A percentile compares a stretch with the other conserved stretches of the same genome.
phyloP scores from a whole-genome alignment of 352 stramenopile genomes.

The Pythium volutum region DNA sequence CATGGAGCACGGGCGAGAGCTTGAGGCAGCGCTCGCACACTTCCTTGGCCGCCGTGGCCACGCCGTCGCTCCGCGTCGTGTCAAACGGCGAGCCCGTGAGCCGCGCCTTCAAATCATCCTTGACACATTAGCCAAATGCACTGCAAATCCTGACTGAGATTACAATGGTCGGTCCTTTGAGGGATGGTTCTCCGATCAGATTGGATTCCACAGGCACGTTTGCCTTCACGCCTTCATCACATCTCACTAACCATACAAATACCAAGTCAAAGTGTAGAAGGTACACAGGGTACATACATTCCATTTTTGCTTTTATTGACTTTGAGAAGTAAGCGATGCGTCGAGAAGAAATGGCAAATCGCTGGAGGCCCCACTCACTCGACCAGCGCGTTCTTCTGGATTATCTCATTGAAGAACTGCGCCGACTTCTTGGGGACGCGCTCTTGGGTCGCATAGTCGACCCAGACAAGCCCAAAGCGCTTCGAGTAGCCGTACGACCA shows the following conservation, averaged over 20 bases:
- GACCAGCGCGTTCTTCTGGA: slow-evolving; percentile 43
- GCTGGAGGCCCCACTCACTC: slow-evolving; percentile 4
- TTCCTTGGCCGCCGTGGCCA: slow-evolving; percentile 13
- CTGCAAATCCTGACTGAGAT: too few relatives aligned
- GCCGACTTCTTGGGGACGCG: slow-evolving; percentile 60
- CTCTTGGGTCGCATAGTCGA: slow-evolving; percentile 43
- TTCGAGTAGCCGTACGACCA: slow-evolving; percentile 78
- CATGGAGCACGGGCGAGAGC: slow-evolving; percentile 41
- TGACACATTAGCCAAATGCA: too few relatives aligned
- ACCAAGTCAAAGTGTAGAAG: too few relatives aligned
- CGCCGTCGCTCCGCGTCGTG: background rate
- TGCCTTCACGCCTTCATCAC: too few relatives aligned
- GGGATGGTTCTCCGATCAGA: too few relatives aligned
- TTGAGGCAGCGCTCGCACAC: slow-evolving; percentile 47
- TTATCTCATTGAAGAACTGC: slow-evolving; percentile 47
- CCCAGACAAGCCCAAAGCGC: slow-evolving; percentile 55
- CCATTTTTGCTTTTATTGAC: too few relatives aligned
- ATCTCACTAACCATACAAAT: too few relatives aligned
- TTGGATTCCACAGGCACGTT: too few relatives aligned
- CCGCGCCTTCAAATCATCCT: background rate
- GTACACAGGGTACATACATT: too few relatives aligned
- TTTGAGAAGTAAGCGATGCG: too few relatives aligned
- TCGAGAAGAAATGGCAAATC: too few relatives aligned
- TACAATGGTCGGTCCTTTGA: too few relatives aligned
- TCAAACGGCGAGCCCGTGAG: background rate